Conservation (phyloP, 176 grass and related monocot genomes). For the Oryza longistaminata region DNA sequence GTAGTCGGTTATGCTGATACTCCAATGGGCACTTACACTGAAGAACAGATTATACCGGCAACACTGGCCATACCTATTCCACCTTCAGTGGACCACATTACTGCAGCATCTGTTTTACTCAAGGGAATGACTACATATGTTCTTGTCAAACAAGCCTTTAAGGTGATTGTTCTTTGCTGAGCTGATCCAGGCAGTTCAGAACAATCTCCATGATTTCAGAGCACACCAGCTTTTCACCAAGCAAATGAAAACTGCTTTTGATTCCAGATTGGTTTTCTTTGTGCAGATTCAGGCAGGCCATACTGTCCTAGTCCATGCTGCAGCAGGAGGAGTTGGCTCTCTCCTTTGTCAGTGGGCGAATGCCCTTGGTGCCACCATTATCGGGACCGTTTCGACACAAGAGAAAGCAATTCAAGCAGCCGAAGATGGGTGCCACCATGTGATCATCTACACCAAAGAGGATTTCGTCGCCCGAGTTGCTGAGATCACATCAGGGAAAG, state of each 20-base stretch:
- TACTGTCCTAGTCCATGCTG: constrained; percentile 52
- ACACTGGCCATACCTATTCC: constrained; percentile 52
- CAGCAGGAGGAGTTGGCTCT: constrained; percentile 57
- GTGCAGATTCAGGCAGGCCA: constrained; percentile 54
- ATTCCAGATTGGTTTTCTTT: too few species aligned
- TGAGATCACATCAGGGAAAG: constrained; percentile 51
- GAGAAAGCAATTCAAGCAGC: constrained; percentile 51
- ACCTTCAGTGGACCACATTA: constrained; percentile 46
- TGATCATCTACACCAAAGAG: constrained; percentile 53
- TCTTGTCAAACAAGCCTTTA: constrained; percentile 51
- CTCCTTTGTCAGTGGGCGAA: constrained; percentile 62
- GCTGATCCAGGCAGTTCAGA: neutral
- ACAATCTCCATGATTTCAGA: neutral
- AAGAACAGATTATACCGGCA: constrained; percentile 65
- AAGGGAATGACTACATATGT: constrained; percentile 77
- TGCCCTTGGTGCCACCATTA: constrained; percentile 51
- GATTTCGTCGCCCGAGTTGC: constrained; percentile 48
- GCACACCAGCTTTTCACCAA: too few species aligned
- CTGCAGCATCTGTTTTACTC: constrained; percentile 56
- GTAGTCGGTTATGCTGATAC: constrained; percentile 58
- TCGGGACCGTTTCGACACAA: constrained; percentile 56
- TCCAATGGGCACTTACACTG: constrained; percentile 60
- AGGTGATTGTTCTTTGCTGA: constrained; percentile 24
- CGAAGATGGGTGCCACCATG: constrained; percentile 49
- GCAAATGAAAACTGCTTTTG: neutral